phyloP scores from a whole-genome alignment of 768 basidiomycete species.

The Amanita exitialis region DNA sequence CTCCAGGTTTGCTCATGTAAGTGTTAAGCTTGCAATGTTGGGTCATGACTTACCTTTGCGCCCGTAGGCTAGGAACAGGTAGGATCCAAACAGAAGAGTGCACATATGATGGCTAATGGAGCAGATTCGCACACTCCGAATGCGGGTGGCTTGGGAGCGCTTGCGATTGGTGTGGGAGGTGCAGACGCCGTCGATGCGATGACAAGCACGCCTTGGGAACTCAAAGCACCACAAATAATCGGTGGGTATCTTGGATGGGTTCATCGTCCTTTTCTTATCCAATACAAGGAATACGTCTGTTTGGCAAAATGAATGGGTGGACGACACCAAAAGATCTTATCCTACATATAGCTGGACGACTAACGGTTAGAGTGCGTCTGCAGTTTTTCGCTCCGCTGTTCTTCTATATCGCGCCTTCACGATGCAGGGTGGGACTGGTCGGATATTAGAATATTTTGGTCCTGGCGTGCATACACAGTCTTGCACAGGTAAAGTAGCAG shows the following conservation, averaged over 20 bases:
- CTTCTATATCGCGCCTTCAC: background rate
- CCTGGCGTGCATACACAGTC: conserved; percentile 84
- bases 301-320: conserved; percentile 84
- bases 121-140: conserved; percentile 96
- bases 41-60: conserved; percentile 3
- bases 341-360: conserved; percentile 84
- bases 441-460: conserved; percentile 95
- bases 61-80: conserved; percentile 73
- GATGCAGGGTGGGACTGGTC: conserved; percentile 87
- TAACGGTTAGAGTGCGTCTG: conserved; percentile 79
- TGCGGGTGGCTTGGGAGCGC: conserved; percentile 90
- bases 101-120: background rate
- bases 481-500: conserved; percentile 60
- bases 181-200: conserved; percentile 98
- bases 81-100: background rate
- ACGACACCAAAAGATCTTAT: conserved; percentile 94
- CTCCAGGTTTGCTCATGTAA: conserved; percentile 88
- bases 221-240: conserved; percentile 81
- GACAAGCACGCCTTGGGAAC: conserved; percentile 97
- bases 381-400: background rate
- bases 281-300: conserved; percentile 70
- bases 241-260: conserved; percentile 29
- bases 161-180: conserved; percentile 98
- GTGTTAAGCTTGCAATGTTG: conserved; percentile 11
- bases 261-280: background rate